Base-by-base conservation (phyloP, 371 early-diverging fungal species). In the Actinomortierella ambigua region DNA sequence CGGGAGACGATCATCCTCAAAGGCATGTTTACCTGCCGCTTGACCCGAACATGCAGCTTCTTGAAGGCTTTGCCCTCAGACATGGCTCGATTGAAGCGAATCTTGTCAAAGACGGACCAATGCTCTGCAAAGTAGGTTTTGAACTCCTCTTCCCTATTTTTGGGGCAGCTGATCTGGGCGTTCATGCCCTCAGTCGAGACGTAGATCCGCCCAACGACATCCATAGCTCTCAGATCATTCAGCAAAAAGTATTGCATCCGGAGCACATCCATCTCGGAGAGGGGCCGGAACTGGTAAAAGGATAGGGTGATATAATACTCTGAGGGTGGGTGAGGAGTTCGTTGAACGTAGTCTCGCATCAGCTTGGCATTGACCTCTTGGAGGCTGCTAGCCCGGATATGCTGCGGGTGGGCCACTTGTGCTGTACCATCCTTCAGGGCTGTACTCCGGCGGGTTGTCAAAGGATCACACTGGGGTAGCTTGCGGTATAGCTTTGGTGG, bases 111-210 rank as follows among this genome's bases (percentile, higher is more conserved):
- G 29, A 71, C 59, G 20, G 69, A 58, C 69, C 65, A 65, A 20
- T 63, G 65, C 8, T 46, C 59, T 11, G 77, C 57, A 22, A 69
- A 76, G 57, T 70, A 77, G 2, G 75, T 69, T 61, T 78, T 75
- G 28, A 90, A 70, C n/a, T 69, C 50, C 0, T 66, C 75, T 3
- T 87, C 57, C 20, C 80, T 76, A 5, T 71, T 61, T 7, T 65
- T 59, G 28, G 90, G 90, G 29, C 87, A 83, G 42, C 88, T 85
- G 51, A 92, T 77, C 77, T 92, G 93, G 29, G 88, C 89, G 59
- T 92, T 92, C 77, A 92, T 87, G 0, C 92, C 92, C 54, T 86
- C 82, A 26, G 82, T 76, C 17, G 87, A 84, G 24, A 92, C 56
- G 63, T 92, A 92, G 20, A 92, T 87, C 22, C 92, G 79, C 14